phyloP scores from a whole-genome alignment of 1,284 basidiomycete genomes.

The Leucoagaricus sp. region DNA sequence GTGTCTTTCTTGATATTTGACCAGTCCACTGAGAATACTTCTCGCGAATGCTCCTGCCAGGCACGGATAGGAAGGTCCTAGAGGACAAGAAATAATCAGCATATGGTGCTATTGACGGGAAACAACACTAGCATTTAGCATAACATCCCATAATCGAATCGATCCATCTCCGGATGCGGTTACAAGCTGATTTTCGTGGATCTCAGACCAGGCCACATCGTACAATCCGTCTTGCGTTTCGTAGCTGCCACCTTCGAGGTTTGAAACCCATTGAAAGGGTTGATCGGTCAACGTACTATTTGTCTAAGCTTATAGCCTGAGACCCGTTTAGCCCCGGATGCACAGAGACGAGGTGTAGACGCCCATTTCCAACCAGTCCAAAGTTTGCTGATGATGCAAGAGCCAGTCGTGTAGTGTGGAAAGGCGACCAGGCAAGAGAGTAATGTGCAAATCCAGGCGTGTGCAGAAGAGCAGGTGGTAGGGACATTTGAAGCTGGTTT shows the following conservation, averaged over 20 bases:
- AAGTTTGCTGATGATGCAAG: slow-evolving; percentile 93
- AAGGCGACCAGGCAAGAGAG: slow-evolving; percentile 88
- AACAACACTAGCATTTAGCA: slow-evolving; percentile 68
- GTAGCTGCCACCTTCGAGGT: slow-evolving; percentile 54
- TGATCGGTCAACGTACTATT: slow-evolving; percentile 50
- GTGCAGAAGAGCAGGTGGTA: slow-evolving; percentile 44
- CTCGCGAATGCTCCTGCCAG: slow-evolving; percentile 93
- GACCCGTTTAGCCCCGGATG: slow-evolving; percentile 47
- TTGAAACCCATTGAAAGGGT: slow-evolving; percentile 13
- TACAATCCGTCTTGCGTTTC: slow-evolving; percentile 93
- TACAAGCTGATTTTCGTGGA: slow-evolving; percentile 93
- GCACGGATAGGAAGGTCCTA: slow-evolving; percentile 87
- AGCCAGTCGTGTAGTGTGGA: slow-evolving; percentile 81
- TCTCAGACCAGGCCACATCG: slow-evolving; percentile 91
- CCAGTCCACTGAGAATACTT: slow-evolving; percentile 97
- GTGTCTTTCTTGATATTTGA: slow-evolving; percentile 91
- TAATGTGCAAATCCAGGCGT: slow-evolving; percentile 92
- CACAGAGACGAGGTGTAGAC: slow-evolving; percentile 71
- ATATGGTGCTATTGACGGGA: slow-evolving; percentile 11
- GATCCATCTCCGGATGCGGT: slow-evolving; percentile 92
- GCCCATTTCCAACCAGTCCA: slow-evolving; percentile 93
- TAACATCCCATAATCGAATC: slow-evolving; percentile 89
- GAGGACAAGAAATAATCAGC: background rate
- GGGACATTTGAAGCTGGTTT: slow-evolving; percentile 50
- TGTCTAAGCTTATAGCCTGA: slow-evolving; percentile 57